Evolutionary conservation across 495 filamentous ascomycete genomes (phyloP).

Genomic region (Penicillium fimorum): DNA sequence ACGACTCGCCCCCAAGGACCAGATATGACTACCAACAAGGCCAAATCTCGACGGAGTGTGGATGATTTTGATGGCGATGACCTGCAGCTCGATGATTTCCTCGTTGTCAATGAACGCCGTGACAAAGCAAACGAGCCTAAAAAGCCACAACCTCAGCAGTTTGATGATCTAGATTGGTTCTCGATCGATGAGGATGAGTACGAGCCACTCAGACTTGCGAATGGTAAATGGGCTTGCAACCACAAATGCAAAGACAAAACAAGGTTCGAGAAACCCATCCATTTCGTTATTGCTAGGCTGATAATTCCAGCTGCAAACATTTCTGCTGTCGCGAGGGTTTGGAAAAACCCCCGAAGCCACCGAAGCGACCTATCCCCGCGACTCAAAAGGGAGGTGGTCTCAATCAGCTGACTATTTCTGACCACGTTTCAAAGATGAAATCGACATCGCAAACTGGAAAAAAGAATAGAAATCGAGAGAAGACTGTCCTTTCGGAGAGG

Average conservation of each 20-base stretch:
- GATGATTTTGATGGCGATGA: slow-evolving; percentile 58
- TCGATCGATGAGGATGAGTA: slow-evolving; percentile 27
- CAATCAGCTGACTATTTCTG: slow-evolving; percentile 31
- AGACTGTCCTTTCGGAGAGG: not conserved
- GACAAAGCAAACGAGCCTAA: slow-evolving; percentile 3
- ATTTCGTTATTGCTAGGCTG: slow-evolving; percentile 10
- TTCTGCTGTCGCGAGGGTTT: slow-evolving; percentile 86
- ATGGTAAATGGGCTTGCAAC: slow-evolving; percentile 87
- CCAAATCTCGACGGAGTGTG: slow-evolving; percentile 7
- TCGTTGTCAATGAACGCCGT: slow-evolving; percentile 33
- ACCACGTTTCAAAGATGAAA: not conserved
- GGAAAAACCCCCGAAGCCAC: slow-evolving; percentile 68
- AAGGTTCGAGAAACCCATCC: slow-evolving; percentile 41
- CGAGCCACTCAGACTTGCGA: slow-evolving; percentile 60
- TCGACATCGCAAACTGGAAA: not conserved
- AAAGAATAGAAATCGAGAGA: not conserved
- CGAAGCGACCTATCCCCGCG: slow-evolving; percentile 22
- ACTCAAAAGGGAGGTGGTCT: slow-evolving; percentile 22
- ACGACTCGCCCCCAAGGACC: slow-evolving; percentile 7
- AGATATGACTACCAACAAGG: slow-evolving; percentile 10
- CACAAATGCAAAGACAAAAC: slow-evolving; percentile 77
- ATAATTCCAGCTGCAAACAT: slow-evolving; percentile 67
- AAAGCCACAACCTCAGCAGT: not conserved
- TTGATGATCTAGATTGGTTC: slow-evolving; percentile 22
- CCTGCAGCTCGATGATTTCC: slow-evolving; percentile 55